Conservation (phyloP, 441 rosid species). For the Brassica hybrid region DNA sequence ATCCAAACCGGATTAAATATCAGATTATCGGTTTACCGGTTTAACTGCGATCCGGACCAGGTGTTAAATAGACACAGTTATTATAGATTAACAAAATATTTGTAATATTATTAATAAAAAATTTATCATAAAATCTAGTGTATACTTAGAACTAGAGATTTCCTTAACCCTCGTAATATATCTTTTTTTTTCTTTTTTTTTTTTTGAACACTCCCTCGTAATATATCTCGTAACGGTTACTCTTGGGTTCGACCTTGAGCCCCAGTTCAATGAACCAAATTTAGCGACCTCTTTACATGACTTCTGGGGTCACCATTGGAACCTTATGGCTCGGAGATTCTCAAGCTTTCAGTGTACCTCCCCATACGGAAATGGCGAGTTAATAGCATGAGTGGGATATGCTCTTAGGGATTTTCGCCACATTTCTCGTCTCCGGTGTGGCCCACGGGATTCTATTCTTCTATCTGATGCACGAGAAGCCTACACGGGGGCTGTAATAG, state of each 20-base stretch:
- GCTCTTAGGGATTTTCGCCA: background rate
- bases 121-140: background rate
- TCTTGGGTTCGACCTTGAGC: background rate
- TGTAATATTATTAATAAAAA: no score
- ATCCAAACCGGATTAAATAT: no score
- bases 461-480: constrained; percentile 39
- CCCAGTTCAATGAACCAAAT: background rate
- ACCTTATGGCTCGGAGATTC: background rate
- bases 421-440: background rate
- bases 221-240: background rate
- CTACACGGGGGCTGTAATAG: constrained; percentile 52
- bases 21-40: no score
- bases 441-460: background rate
- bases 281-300: background rate
- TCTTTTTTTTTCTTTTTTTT: no score
- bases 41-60: no score
- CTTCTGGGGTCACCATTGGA: background rate
- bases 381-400: background rate
- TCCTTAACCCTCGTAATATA: background rate
- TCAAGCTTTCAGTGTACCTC: background rate
- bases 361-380: background rate
- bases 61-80: no score
- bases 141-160: background rate
- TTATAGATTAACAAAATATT: no score
- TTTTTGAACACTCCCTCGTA: no score